These are phyloP conservation scores for Geosmithia putterillii DNA, from an alignment of 2,329 filamentous ascomycete species.

Conservation along the genomic window DNA sequence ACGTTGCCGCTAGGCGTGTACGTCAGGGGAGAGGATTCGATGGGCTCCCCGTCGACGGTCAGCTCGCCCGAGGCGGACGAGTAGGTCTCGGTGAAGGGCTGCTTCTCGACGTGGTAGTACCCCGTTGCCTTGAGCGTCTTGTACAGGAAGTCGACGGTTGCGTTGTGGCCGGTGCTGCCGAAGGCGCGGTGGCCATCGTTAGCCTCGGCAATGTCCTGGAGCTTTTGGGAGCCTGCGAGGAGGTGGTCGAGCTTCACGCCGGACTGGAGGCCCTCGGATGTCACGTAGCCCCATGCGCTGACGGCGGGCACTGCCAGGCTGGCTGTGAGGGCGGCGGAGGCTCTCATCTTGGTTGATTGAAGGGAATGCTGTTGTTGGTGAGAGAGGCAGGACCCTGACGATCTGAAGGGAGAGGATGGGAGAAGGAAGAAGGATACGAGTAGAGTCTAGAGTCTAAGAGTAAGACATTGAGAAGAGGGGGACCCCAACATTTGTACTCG, in stretches of 20 bases:
- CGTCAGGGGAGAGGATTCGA: conserved; percentile 20
- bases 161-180: conserved; percentile 30
- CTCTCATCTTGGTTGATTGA: conserved; percentile 2
- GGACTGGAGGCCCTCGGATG: conserved; percentile 23
- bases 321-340: conserved; percentile 1
- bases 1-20: conserved; percentile 37
- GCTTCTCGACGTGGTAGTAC: conserved; percentile 30
- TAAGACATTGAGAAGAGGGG: background rate
- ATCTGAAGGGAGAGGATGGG: background rate
- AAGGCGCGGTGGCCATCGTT: conserved; percentile 30
- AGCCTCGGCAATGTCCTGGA: conserved; percentile 29
- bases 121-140: conserved; percentile 21
- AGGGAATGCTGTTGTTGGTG: background rate
- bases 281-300: conserved; percentile 12
- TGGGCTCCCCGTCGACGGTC: conserved; percentile 12
- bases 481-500: background rate
- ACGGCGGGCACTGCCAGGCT: conserved; percentile 2
- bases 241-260: conserved; percentile 26
- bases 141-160: conserved; percentile 31
- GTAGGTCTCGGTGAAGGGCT: conserved; percentile 28
- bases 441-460: background rate
- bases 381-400: background rate
- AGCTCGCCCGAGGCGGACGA: conserved; percentile 17
- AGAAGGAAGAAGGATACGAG: background rate
- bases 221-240: conserved; percentile 27